Conservation (phyloP, 768 basidiomycete genomes). For the Tylopilus plumbeoviolaceoides region DNA sequence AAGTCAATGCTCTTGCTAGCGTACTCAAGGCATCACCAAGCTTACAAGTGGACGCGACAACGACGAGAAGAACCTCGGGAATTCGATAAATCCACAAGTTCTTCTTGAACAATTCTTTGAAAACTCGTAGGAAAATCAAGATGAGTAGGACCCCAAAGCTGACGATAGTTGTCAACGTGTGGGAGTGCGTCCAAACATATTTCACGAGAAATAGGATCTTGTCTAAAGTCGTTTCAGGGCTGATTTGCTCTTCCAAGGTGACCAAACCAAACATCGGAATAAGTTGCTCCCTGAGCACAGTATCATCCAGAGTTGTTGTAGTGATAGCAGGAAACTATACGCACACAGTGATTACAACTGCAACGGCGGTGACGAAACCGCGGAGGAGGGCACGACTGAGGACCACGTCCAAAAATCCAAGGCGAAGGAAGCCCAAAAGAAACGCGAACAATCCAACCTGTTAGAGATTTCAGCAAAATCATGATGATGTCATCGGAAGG, state of each 20-base stretch:
- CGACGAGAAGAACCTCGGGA: conserved; percentile 88
- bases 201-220: conserved; percentile 75
- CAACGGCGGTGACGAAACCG: conserved; percentile 84
- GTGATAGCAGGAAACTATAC: conserved; percentile 22
- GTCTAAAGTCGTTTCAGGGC: conserved; percentile 67
- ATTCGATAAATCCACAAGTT: conserved; percentile 73
- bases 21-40: background rate
- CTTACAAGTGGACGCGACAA: conserved; percentile 78
- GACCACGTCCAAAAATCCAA: conserved; percentile 93
- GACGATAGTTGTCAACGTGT: conserved; percentile 67
- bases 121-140: conserved; percentile 56
- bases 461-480: background rate
- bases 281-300: conserved; percentile 60
- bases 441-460: conserved; percentile 86
- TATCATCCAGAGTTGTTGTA: background rate
- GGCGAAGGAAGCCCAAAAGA: conserved; percentile 77
- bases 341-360: conserved; percentile 80
- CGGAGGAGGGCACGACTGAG: conserved; percentile 83
- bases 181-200: conserved; percentile 51
- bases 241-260: conserved; percentile 45
- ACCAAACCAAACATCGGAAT: conserved; percentile 87
- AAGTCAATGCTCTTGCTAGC: background rate
- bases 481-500: background rate
- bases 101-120: conserved; percentile 56
- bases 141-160: conserved; percentile 66